Base-by-base conservation (phyloP, 768 basidiomycete species). In the Holtermannia corniformis region DNA sequence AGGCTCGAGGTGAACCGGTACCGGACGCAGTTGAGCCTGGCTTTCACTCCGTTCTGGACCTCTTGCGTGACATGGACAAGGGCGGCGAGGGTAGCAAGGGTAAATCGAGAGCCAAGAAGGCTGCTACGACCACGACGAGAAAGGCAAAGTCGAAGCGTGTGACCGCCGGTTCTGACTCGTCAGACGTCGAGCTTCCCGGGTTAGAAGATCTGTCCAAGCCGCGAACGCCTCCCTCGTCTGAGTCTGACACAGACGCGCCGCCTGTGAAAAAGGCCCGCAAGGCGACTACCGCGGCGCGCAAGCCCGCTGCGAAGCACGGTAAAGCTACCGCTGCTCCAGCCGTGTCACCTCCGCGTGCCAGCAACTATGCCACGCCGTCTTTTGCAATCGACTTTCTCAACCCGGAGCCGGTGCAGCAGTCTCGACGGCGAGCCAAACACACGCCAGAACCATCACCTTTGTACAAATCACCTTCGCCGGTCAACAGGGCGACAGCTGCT, bases 1-100 rank as follows among this genome's bases (percentile, higher is more conserved):
- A 42, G 22, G 50, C 40, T 5, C 50, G 71, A 48, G 71, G 73
- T 10, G 60, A 63, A 46, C 58, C 66, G 21, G 57, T 74, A 0
- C 73, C 73, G 1, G 68, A 71, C 10, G 69, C 61, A 24, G 69
- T 67, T 1, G 13, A 50, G 7, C 58, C 51, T 3, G 71, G 73
- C 4, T 74, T 74, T 55, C 61, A 60, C 26, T 55, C 49, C n/a
- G 70, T 68, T 3, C 54, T 59, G 13, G 57, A 63, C 10, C 53
- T 70, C 12, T 25, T 67, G 20, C 40, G 53, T 23, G 60, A 47
- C 4, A 25, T 42, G 2, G 59, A 54, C 20, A 58, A 55, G 57
- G 20, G 47, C 40, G 40, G 37, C 40, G 41, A 41, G 32, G 24
- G 47, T 40, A 46, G 45, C 44, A 23, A 51, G 41, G 44, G 51